Conservation (phyloP, 1,284 basidiomycete genomes). For the Neotropicomus parvogracilis region DNA sequence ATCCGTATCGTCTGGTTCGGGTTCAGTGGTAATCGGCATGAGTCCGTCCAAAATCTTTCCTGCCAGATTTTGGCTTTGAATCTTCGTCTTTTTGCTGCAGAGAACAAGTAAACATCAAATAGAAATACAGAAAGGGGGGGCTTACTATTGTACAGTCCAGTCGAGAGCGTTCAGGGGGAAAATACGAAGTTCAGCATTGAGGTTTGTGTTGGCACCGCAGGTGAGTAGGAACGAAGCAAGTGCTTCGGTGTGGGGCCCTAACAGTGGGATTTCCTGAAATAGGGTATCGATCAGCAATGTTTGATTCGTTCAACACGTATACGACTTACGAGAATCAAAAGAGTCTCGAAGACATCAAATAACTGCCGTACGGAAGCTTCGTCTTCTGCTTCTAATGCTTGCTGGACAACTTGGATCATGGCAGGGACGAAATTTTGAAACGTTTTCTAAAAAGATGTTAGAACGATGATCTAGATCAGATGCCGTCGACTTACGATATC, state of each 20-base stretch:
- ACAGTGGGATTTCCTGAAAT: constrained; percentile 82
- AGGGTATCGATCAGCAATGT: constrained; percentile 9
- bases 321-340: constrained; percentile 77
- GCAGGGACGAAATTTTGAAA: constrained; percentile 88
- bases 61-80: constrained; percentile 85
- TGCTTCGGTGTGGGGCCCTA: constrained; percentile 86
- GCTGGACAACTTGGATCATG: constrained; percentile 89
- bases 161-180: constrained; percentile 93
- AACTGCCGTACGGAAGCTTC: constrained; percentile 84
- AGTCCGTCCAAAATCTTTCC: constrained; percentile 87
- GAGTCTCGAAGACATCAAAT: constrained; percentile 95
- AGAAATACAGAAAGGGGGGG: background rate
- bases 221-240: constrained; percentile 88
- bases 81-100: constrained; percentile 89
- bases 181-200: constrained; percentile 82
- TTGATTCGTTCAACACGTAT: background rate
- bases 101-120: constrained; percentile 1
- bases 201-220: constrained; percentile 77
- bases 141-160: constrained; percentile 92
- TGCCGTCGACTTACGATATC: constrained; percentile 64
- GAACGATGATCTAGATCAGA: background rate
- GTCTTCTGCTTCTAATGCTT: constrained; percentile 80
- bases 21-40: constrained; percentile 92
- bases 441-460: constrained; percentile 53
- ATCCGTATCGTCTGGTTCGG: constrained; percentile 83